Percentiles rank a stretch among this genome's conserved stretches.
Conservation (phyloP, 257 asterid species). For the Solanum chiquidenum region DNA sequence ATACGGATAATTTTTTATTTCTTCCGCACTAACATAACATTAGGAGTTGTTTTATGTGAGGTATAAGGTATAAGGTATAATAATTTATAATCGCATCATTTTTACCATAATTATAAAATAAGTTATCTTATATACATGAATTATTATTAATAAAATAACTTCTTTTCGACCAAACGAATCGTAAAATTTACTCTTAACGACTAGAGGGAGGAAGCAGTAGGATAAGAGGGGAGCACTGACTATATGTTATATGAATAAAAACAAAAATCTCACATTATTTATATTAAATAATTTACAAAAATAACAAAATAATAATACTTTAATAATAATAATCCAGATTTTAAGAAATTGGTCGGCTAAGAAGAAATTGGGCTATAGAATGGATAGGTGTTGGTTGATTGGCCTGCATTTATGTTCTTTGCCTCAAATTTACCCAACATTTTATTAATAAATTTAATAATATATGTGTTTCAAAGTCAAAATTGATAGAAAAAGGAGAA, state of each 20-base stretch:
- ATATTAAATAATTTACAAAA: background rate
- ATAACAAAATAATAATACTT: too few relatives aligned
- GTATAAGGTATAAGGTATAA: too few relatives aligned
- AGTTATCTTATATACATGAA: too few relatives aligned
- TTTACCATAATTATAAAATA: too few relatives aligned
- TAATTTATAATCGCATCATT: too few relatives aligned
- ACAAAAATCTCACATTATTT: background rate
- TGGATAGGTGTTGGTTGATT: background rate
- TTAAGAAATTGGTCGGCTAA: background rate
- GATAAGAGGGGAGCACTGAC: background rate
- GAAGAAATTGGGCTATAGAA: background rate
- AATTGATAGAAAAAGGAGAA: background rate
- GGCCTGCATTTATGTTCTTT: background rate
- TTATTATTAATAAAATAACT: too few relatives aligned
- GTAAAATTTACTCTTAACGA: background rate
- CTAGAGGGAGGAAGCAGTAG: background rate
- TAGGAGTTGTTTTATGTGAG: too few relatives aligned
- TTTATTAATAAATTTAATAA: background rate
- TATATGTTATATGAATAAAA: too few relatives aligned
- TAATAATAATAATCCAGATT: background rate
- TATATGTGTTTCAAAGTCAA: background rate
- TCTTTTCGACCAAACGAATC: accelerated
- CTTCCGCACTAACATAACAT: background rate
- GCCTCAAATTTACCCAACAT: background rate
- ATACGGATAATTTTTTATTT: background rate